A percentile compares a stretch with the other conserved stretches of the same genome.
Evolutionary conservation across 306 rosid species (phyloP).

Genomic region (Lupinus albus): DNA sequence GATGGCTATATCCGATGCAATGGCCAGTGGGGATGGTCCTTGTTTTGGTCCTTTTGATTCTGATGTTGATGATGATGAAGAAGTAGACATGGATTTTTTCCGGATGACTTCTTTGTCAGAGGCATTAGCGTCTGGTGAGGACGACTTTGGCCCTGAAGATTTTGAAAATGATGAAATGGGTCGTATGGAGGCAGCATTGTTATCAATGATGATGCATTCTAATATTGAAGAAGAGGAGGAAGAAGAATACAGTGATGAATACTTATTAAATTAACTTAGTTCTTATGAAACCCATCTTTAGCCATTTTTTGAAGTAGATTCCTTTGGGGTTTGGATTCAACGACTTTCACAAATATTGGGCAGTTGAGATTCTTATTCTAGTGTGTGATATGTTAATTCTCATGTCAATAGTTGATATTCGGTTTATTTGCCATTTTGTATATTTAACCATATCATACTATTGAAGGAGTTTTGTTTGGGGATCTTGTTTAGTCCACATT

Average conservation of each 20-base stretch:
- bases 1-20: constrained; percentile 42
- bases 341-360: too few species aligned
- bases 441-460: not conserved
- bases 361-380: constrained; percentile 1
- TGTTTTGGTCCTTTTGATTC: constrained; percentile 41
- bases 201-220: constrained; percentile 50
- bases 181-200: constrained; percentile 44
- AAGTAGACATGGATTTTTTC: constrained; percentile 11
- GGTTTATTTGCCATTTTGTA: constrained; percentile 38
- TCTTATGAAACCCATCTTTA: constrained; percentile 5
- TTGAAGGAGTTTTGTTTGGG: constrained; percentile 28
- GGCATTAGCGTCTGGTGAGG: constrained; percentile 35
- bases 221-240: constrained; percentile 25
- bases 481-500: constrained; percentile 3
- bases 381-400: constrained; percentile 7
- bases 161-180: constrained; percentile 31
- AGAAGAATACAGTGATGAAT: constrained; percentile 29
- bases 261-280: constrained; percentile 32
- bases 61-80: constrained; percentile 48
- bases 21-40: constrained; percentile 42
- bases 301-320: constrained; percentile 27
- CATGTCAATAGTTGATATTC: not conserved
- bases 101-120: constrained; percentile 44
- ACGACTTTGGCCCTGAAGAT: constrained; percentile 42
- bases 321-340: not conserved